Evolutionary conservation across 495 filamentous ascomycete species (phyloP), one percentile per base, ranked within the genome.

Genomic region (Pseudomonodictys pantanalensis): DNA sequence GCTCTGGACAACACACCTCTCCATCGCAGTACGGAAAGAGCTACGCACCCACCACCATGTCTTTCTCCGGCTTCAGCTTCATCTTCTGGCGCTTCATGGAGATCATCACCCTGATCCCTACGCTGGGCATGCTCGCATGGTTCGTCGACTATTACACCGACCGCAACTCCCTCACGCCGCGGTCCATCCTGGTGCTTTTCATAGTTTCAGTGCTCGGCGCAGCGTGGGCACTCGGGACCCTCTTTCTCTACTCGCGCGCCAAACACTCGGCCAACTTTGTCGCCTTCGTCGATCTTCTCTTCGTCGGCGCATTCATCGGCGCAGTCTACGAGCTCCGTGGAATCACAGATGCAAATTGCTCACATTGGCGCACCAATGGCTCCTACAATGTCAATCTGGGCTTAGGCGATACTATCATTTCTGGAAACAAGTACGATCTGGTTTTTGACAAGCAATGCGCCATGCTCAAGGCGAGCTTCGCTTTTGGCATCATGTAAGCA

Each of bases 381-480:
- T 80, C 80, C 45, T 83, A 79, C 60, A 52, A 3, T 39, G 52
- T 85, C 58, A 11, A 45, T 8, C 55, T 88, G 50, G 78, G 76
- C 20, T 75, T 90, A 11, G 86, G 86, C 26, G 75, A 78, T 17
- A 81, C 89, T 42, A 84, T 53, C 22, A 32, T 56, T 15, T 68
- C 70, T 1, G 49, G 77, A 1, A 77, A 77, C 47, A 78, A 73
- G 18, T 69, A 78, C 4, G 56, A 78, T 22, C 51, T 83, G 2
- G 68, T 77, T 11, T 65, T 84, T 22, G 81, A 91, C 68, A 92
- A 92, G 80, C 80, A 79, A 2, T 96, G 91, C 72, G 81, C 82
- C 17, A 92, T 96, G 90, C 81, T 92, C 52, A 96, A 96, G 82
- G 85, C 91, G 1, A 79, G 76, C 60, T 96, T 88, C 61, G 91